phyloP scores from a whole-genome alignment of 2,329 filamentous ascomycete genomes.

The Aspergillus sp. region DNA sequence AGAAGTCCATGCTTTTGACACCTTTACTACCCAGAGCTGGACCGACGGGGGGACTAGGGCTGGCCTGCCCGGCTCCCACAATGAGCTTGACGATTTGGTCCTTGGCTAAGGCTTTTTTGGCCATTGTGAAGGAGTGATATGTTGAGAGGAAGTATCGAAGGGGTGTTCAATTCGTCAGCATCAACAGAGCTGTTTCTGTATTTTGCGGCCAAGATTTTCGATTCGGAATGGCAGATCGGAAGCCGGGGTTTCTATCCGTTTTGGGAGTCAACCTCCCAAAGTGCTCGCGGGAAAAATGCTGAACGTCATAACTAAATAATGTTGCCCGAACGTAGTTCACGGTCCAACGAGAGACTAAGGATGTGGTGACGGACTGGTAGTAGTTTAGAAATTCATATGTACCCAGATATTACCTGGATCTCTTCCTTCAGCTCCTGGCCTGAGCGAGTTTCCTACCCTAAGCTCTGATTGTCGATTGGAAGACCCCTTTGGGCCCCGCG shows the following conservation, averaged over 20 bases:
- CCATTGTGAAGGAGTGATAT: slow-evolving; percentile 42
- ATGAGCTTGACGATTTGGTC: slow-evolving; percentile 94
- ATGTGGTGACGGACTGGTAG: neutral
- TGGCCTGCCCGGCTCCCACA: slow-evolving; percentile 92
- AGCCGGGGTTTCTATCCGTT: slow-evolving; percentile 21
- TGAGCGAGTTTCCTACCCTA: neutral
- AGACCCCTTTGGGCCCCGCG: slow-evolving; percentile 30
- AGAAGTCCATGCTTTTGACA: slow-evolving; percentile 99
- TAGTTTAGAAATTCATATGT: neutral
- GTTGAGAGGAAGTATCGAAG: neutral
- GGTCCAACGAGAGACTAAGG: neutral
- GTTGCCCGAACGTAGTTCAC: neutral
- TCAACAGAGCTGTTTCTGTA: slow-evolving; percentile 1
- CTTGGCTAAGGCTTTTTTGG: slow-evolving; percentile 51
- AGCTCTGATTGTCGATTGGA: slow-evolving; percentile 3
- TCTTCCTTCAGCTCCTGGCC: neutral
- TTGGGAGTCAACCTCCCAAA: neutral
- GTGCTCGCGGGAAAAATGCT: slow-evolving; percentile 12
- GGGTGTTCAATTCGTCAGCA: neutral
- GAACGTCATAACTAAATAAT: slow-evolving; percentile 20
- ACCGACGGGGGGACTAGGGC: slow-evolving; percentile 91
- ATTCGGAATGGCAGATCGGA: slow-evolving; percentile 12
- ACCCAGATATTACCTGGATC: neutral
- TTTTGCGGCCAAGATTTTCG: slow-evolving; percentile 20
- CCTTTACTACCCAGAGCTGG: slow-evolving; percentile 95